These are phyloP conservation scores for Litchi chinensis DNA, from an alignment of 345 rosid species.

Conservation along the genomic window DNA sequence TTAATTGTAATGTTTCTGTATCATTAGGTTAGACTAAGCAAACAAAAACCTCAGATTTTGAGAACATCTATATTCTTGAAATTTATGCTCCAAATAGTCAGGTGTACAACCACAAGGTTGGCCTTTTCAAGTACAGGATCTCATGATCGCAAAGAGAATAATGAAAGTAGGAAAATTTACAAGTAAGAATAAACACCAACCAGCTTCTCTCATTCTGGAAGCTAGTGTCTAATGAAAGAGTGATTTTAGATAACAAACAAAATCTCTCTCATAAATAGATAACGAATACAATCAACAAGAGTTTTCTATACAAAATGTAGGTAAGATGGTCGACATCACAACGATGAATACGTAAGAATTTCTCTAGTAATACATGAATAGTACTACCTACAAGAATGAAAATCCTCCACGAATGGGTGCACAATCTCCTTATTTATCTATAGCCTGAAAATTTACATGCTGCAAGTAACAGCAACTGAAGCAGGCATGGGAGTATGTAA, in stretches of 20 bases:
- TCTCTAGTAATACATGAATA: neutral
- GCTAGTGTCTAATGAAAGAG: neutral
- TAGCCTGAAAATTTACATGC: conserved; percentile 8
- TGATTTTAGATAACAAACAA: neutral
- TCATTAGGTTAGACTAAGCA: too few relatives aligned
- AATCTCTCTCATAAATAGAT: neutral
- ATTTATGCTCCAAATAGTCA: too few relatives aligned
- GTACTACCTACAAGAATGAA: neutral
- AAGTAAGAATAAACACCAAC: neutral
- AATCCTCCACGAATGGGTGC: neutral
- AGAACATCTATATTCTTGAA: too few relatives aligned
- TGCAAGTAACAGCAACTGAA: neutral
- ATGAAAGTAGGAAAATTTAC: too few relatives aligned
- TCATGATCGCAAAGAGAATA: too few relatives aligned
- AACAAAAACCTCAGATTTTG: too few relatives aligned
- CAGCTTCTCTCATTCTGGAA: neutral
- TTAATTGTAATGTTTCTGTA: too few relatives aligned
- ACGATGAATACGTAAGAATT: neutral
- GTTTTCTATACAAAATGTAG: neutral
- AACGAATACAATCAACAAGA: neutral
- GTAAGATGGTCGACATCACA: too few relatives aligned
- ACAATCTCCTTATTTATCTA: neutral
- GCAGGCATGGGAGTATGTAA: neutral
- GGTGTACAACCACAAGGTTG: too few relatives aligned
- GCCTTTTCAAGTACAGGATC: too few relatives aligned